These are phyloP conservation scores for Astraeus odoratus DNA, from an alignment of 768 basidiomycete species.

Conservation along the genomic window DNA sequence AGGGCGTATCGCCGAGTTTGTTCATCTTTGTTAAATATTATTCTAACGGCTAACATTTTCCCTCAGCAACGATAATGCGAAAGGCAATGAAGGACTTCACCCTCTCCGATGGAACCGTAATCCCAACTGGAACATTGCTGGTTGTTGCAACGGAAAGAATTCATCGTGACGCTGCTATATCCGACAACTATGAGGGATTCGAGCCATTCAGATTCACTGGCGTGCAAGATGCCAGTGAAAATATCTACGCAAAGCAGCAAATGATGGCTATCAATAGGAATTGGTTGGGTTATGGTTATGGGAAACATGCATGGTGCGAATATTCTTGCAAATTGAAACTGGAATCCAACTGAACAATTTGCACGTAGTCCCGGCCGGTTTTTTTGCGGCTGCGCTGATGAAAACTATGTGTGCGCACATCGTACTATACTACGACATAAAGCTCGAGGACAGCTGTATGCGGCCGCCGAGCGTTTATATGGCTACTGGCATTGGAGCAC, in stretches of 20 bases:
- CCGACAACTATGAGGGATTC: conserved; percentile 31
- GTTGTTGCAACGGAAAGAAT: conserved; percentile 14
- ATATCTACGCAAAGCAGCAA: conserved; percentile 27
- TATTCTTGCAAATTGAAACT: too few species aligned
- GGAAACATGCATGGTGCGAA: too few species aligned
- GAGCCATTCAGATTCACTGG: conserved; percentile 44
- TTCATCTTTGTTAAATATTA: not conserved
- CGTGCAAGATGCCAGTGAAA: conserved; percentile 25
- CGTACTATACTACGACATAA: conserved; percentile 34
- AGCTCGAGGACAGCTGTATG: conserved; percentile 34
- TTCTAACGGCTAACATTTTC: not conserved
- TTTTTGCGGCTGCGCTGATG: conserved; percentile 34
- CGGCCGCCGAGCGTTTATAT: too few species aligned
- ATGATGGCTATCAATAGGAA: conserved; percentile 27
- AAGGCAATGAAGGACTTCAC: conserved; percentile 27
- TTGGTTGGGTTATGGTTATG: too few species aligned
- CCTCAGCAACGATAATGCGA: conserved; percentile 25
- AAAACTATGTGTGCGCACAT: conserved; percentile 40
- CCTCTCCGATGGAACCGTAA: conserved; percentile 32
- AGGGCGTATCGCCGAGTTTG: not conserved
- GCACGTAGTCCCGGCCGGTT: conserved; percentile 42
- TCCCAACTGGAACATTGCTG: conserved; percentile 28
- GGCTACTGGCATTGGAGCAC: too few species aligned
- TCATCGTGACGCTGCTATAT: conserved; percentile 16
- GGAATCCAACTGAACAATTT: too few species aligned